phyloP scores from a whole-genome alignment of 345 rosid species.

The Raphanus sativus region DNA sequence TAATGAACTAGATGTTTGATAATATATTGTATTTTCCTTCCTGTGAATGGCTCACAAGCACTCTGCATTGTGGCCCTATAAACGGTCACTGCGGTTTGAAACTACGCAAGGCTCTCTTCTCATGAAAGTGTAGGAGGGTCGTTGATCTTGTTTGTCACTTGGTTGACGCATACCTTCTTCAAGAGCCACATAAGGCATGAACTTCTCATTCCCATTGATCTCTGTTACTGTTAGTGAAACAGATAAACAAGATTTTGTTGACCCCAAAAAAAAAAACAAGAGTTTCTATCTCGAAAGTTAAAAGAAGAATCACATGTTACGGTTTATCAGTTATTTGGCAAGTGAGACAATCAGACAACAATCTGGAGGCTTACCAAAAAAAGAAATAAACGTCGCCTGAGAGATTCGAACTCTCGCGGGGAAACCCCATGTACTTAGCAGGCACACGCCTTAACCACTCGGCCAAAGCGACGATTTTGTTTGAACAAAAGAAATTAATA shows the following conservation, averaged over 20 bases:
- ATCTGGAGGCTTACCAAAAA: background rate
- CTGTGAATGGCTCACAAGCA: background rate
- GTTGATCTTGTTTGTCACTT: background rate
- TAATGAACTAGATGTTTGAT: conserved; percentile 27
- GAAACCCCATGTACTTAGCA: conserved; percentile 63
- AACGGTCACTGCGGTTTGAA: background rate
- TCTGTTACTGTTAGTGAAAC: background rate
- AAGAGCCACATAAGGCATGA: background rate
- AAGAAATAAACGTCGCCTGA: conserved; percentile 55
- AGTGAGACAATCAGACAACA: background rate
- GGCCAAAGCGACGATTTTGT: conserved; percentile 46
- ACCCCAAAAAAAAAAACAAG: background rate
- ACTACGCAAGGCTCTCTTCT: background rate
- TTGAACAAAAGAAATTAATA: no score
- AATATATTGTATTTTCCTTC: background rate
- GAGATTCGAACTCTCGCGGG: conserved; percentile 86
- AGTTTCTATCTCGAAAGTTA: background rate
- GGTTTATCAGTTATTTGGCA: background rate
- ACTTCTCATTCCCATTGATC: background rate
- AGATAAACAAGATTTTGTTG: background rate
- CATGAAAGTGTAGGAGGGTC: background rate
- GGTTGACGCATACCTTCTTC: background rate
- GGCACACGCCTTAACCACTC: conserved; percentile 73
- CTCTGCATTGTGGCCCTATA: background rate
- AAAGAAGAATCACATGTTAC: background rate